Percentiles rank a stretch among this genome's conserved stretches.
These are phyloP conservation scores for Penicillium sp. DNA, from an alignment of 2,329 filamentous ascomycete genomes.

Conservation along the genomic window DNA sequence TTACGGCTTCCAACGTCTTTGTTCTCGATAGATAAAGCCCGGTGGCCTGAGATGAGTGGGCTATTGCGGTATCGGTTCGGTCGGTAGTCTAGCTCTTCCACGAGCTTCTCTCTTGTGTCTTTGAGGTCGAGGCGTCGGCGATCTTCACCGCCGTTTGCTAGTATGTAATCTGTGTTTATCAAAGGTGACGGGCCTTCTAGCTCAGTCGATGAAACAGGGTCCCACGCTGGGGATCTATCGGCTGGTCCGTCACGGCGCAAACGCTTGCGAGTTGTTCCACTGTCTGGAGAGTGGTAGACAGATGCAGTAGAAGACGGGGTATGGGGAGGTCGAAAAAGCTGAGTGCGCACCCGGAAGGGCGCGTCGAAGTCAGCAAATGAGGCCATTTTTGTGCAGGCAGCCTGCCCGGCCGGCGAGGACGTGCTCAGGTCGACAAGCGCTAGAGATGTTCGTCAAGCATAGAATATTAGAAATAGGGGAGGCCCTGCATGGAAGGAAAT, in stretches of 20 bases:
- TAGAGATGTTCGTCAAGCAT: not conserved
- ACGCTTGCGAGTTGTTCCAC: constrained; percentile 25
- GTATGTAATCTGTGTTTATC: constrained; percentile 36
- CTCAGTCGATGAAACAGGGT: constrained; percentile 20
- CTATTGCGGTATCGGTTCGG: constrained; percentile 37
- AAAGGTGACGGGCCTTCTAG: constrained; percentile 33
- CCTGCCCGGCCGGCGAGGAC: constrained; percentile 2
- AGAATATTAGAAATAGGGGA: not conserved
- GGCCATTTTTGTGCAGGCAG: constrained; percentile 3
- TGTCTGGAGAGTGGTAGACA: constrained; percentile 5
- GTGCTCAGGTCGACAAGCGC: not conserved
- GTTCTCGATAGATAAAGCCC: constrained; percentile 29
- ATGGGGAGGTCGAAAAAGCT: constrained; percentile 17
- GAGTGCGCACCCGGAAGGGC: constrained; percentile 15
- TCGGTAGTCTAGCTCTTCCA: constrained; percentile 36
- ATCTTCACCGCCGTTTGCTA: constrained; percentile 24
- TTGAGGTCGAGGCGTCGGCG: constrained; percentile 15
- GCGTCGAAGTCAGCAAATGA: constrained; percentile 13
- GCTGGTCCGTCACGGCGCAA: constrained; percentile 25
- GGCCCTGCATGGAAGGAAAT: not conserved
- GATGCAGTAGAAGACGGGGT: constrained; percentile 12
- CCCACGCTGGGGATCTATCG: constrained; percentile 20
- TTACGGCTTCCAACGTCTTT: constrained; percentile 24
- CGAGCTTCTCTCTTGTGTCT: constrained; percentile 20
- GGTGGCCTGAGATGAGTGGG: constrained; percentile 22